A percentile compares a stretch with the other conserved stretches of the same genome.
Conservation (phyloP, 306 rosid species). For the Vigna unguiculata region DNA sequence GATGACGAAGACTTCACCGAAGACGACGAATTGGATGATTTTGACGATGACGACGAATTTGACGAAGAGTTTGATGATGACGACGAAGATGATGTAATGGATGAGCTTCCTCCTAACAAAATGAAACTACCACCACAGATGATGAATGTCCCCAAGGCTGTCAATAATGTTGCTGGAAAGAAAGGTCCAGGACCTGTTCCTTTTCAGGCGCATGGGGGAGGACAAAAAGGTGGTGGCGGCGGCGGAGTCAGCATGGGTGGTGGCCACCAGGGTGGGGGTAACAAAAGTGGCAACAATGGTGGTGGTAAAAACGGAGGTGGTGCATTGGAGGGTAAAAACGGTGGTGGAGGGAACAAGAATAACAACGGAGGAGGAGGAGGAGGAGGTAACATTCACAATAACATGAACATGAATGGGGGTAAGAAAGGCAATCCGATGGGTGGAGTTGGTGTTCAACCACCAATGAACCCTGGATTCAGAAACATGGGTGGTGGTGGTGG, state of each 20-base stretch:
- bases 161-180: slow-evolving; percentile 44
- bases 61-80: slow-evolving; percentile 66
- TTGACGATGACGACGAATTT: slow-evolving; percentile 40
- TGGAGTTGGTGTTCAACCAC: slow-evolving; percentile 44
- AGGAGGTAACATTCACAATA: slow-evolving; percentile 31
- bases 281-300: neutral
- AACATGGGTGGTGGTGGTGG: slow-evolving; percentile 45
- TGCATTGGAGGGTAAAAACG: neutral
- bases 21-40: slow-evolving; percentile 58
- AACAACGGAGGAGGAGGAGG: slow-evolving; percentile 35
- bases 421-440: slow-evolving; percentile 51
- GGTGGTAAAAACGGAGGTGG: no score
- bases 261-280: slow-evolving; percentile 44
- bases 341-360: slow-evolving; percentile 4
- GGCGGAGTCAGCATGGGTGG: slow-evolving; percentile 35
- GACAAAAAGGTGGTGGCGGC: slow-evolving; percentile 50
- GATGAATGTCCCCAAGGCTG: slow-evolving; percentile 62
- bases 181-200: slow-evolving; percentile 43
- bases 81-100: slow-evolving; percentile 66
- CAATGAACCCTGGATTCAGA: slow-evolving; percentile 51
- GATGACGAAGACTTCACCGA: slow-evolving; percentile 65
- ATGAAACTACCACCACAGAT: slow-evolving; percentile 49
- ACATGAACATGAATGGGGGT: slow-evolving; percentile 35
- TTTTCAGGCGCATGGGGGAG: slow-evolving; percentile 43
- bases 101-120: slow-evolving; percentile 50